Base-by-base conservation (phyloP, 2,329 filamentous ascomycete species). In the Monilinia fructicola region DNA sequence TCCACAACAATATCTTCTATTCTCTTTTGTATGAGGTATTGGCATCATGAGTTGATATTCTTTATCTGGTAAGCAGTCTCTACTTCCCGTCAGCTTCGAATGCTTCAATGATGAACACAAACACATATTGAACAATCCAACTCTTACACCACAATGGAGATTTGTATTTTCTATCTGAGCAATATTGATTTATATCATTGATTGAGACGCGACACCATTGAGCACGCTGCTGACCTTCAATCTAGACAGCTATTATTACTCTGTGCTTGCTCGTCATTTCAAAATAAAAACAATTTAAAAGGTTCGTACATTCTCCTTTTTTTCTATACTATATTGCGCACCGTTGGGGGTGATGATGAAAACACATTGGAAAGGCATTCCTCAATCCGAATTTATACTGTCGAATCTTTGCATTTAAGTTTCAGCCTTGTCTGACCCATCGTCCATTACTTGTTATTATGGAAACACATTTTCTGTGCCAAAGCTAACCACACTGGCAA, bases 391-490 rank as follows among this genome's bases (percentile, higher is more conserved):
- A 77, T 73, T 73, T 74, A 74, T 72, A 70, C 76, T 76, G 78
- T 77, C 71, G 74, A 76, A 75, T 73, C 75, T 74, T 76, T 77
- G 71, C 75, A 68, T 70, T 72, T 74, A 76, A 76, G 78, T 79
- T 79, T 79, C 78, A 79, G 78, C 78, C 78, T 79, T 79, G 78
- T 79, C 78, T 79, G 78, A 79, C 76, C 75, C 73, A 68, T 69
- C 64, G 61, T 61, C 65, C 46, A 68, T 54, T 38, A 61, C 14
- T 54, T 44, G 7, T 3, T 21, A 46, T n/a, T 38, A 38, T 62
- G 55, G 35, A 54, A 64, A 54, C n/a, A 23, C 14, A 11, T 53
- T n/a, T n/a, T 44, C 21, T 64, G 42, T 35, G 23, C 38, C 67
- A 56, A 42, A 60, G 61, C 65, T 67, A 66, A 65, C 64, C 59